Percentiles rank a stretch among this genome's conserved stretches.
Evolutionary conservation across 306 rosid genomes (phyloP).

Genomic region (Casuarina equisetifolia): DNA sequence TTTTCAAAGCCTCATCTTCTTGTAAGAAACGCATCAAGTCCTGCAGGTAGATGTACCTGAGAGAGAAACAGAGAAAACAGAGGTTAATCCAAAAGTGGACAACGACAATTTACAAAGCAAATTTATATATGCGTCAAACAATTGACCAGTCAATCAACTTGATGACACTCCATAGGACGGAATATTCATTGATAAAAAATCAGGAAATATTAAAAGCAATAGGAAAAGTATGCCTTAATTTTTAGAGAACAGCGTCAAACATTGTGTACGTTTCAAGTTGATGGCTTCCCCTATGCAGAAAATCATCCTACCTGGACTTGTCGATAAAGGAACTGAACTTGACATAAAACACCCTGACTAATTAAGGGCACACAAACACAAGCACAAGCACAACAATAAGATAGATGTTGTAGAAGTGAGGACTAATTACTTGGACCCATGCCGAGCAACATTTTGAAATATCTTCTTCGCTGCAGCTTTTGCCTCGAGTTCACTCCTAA

Average conservation of each 20-base stretch:
- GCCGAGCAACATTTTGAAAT: constrained; percentile 78
- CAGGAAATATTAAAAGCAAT: neutral
- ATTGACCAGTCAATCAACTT: neutral
- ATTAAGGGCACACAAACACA: constrained; percentile 4
- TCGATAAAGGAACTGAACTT: neutral
- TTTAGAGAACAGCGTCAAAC: neutral
- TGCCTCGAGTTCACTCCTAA: constrained; percentile 75
- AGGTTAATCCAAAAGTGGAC: neutral
- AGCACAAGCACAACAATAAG: neutral
- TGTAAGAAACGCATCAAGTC: constrained; percentile 80
- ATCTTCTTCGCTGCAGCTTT: constrained; percentile 82
- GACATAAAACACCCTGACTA: neutral
- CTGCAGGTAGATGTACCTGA: constrained; percentile 54
- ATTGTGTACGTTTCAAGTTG: neutral
- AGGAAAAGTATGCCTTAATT: neutral
- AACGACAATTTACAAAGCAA: neutral
- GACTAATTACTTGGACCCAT: constrained; percentile 54
- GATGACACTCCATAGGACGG: neutral
- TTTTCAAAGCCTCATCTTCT: constrained; percentile 72
- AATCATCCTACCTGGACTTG: neutral
- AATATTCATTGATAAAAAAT: neutral
- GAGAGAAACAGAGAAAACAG: constrained; percentile 1
- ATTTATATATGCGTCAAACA: too few species aligned
- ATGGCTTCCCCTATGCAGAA: neutral
- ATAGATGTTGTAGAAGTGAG: neutral